Percentiles rank a stretch among this genome's conserved stretches.
These are phyloP conservation scores for Parmelia sp. DNA, from an alignment of 495 filamentous ascomycete genomes.

Conservation along the genomic window DNA sequence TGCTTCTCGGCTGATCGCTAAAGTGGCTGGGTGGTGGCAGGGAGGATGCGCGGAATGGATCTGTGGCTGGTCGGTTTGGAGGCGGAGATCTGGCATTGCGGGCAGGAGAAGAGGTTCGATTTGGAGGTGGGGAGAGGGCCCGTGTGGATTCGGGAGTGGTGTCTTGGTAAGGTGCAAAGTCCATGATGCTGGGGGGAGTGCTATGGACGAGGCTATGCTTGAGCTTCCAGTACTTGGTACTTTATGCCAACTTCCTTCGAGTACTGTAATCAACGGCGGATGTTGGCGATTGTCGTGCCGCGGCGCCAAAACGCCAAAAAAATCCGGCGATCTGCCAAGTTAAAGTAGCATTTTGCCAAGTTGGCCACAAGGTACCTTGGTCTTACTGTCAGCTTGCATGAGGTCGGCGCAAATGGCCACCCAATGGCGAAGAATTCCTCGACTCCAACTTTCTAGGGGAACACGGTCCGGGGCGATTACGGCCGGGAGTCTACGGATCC, in stretches of 20 bases:
- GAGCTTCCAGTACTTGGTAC: too few species aligned
- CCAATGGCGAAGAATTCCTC: neutral
- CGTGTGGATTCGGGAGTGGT: slow-evolving; percentile 70
- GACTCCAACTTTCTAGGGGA: neutral
- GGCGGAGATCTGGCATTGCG: slow-evolving; percentile 35
- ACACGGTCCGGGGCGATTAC: neutral
- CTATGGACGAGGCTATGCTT: neutral
- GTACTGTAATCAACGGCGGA: neutral
- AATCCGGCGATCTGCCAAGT: neutral
- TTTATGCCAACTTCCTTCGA: too few species aligned
- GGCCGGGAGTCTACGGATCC: neutral
- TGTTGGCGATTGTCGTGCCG: neutral
- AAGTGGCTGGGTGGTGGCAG: slow-evolving; percentile 42
- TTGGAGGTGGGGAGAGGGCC: slow-evolving; percentile 60
- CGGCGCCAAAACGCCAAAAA: slow-evolving; percentile 1
- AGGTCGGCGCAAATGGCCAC: neutral
- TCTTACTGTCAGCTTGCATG: neutral
- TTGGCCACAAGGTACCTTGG: too few species aligned
- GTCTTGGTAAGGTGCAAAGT: slow-evolving; percentile 95
- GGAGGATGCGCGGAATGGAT: slow-evolving; percentile 34
- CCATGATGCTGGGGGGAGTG: slow-evolving; percentile 47
- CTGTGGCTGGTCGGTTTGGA: slow-evolving; percentile 26
- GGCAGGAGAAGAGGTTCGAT: slow-evolving; percentile 45
- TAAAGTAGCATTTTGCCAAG: neutral
- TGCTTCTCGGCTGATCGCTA: slow-evolving; percentile 20